Percentiles rank a stretch among this genome's conserved stretches.
phyloP scores from a whole-genome alignment of 1,139 yeast species.

The Casaregolazyma suthepensis region DNA sequence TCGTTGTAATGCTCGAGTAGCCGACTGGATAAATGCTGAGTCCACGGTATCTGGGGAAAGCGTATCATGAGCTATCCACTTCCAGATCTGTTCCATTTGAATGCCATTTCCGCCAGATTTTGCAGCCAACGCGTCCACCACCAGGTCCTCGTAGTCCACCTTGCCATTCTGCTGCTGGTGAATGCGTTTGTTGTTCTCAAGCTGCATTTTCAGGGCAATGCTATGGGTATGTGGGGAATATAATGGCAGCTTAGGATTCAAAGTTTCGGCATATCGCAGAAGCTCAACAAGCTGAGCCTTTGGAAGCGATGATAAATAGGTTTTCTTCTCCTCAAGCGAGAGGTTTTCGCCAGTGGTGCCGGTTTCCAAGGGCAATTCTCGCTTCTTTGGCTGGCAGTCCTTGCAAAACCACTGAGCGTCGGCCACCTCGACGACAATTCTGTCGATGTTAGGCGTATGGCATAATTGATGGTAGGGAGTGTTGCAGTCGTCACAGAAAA shows the following conservation, averaged over 20 bases:
- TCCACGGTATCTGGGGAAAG: slow-evolving; percentile 29
- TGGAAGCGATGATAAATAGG: slow-evolving; percentile 36
- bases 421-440: slow-evolving; percentile 38
- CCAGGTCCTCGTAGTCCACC: slow-evolving; percentile 31
- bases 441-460: slow-evolving; percentile 39
- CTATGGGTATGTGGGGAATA: slow-evolving; percentile 34
- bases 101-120: slow-evolving; percentile 33
- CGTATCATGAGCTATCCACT: slow-evolving; percentile 31
- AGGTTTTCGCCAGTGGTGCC: slow-evolving; percentile 35
- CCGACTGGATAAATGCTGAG: slow-evolving; percentile 32
- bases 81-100: slow-evolving; percentile 32
- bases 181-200: slow-evolving; percentile 31
- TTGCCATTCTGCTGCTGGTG: slow-evolving; percentile 21
- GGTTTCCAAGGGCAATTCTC: slow-evolving; percentile 36
- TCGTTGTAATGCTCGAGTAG: slow-evolving; percentile 34
- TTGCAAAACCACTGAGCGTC: slow-evolving; percentile 42
- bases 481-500: slow-evolving; percentile 40
- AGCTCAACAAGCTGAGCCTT: slow-evolving; percentile 39
- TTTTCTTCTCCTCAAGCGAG: slow-evolving; percentile 35
- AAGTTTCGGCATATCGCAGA: slow-evolving; percentile 34
- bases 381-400: slow-evolving; percentile 34
- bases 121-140: slow-evolving; percentile 32
- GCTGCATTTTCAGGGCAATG: slow-evolving; percentile 32
- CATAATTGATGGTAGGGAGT: slow-evolving; percentile 40
- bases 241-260: slow-evolving; percentile 33